Conservation (phyloP, 2,329 filamentous ascomycete species). For the Colletotrichum godetiae region DNA sequence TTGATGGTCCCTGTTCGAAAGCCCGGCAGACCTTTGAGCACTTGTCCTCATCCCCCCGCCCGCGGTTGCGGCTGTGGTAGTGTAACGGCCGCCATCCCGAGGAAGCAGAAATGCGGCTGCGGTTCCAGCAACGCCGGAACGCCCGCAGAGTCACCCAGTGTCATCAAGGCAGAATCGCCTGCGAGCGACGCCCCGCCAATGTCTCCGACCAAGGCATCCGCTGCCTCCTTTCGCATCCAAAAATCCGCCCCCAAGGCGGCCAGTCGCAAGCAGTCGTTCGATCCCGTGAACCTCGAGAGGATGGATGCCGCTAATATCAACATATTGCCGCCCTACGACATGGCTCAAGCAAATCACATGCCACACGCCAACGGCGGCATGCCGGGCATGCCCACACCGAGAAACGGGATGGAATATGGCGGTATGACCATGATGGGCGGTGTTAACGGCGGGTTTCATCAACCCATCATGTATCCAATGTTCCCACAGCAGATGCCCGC, state of each 20-base stretch:
- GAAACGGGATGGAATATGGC: slow-evolving; percentile 31
- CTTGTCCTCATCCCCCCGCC: slow-evolving; percentile 74
- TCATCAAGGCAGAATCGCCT: slow-evolving; percentile 39
- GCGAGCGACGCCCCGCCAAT: slow-evolving; percentile 44
- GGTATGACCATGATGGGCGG: slow-evolving; percentile 31
- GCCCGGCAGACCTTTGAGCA: slow-evolving; percentile 76
- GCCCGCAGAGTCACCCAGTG: slow-evolving; percentile 27
- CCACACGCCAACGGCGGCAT: slow-evolving; percentile 38
- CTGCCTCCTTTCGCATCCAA: slow-evolving; percentile 56
- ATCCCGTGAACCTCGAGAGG: slow-evolving; percentile 59
- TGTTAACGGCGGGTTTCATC: slow-evolving; percentile 31
- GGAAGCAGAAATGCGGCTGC: slow-evolving; percentile 67
- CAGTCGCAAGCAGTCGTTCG: slow-evolving; percentile 61
- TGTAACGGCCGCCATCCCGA: slow-evolving; percentile 73
- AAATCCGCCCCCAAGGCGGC: slow-evolving; percentile 53
- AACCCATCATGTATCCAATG: slow-evolving; percentile 33
- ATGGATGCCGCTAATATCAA: slow-evolving; percentile 67
- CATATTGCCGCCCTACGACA: slow-evolving; percentile 51
- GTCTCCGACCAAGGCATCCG: slow-evolving; percentile 48
- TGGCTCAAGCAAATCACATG: slow-evolving; percentile 27
- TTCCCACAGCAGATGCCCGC: slow-evolving; percentile 29
- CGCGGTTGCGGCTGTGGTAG: slow-evolving; percentile 71
- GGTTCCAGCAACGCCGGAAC: slow-evolving; percentile 45
- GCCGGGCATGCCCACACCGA: slow-evolving; percentile 34
- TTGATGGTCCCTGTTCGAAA: slow-evolving; percentile 78